phyloP scores from a whole-genome alignment of 345 rosid genomes.

The Balakata baccata region DNA sequence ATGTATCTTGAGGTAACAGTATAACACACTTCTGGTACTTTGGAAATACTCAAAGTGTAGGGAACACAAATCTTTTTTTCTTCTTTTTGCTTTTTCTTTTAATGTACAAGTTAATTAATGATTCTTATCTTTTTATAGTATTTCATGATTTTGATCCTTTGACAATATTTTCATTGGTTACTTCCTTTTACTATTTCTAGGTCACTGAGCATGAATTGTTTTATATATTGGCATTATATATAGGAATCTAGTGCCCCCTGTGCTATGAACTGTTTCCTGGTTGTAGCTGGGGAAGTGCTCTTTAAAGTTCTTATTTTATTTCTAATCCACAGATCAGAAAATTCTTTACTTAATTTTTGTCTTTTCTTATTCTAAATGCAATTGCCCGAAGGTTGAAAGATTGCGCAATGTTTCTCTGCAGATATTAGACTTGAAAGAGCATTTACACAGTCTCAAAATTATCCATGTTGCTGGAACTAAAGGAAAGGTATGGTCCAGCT shows the following conservation, averaged over 20 bases:
- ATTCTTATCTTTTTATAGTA: neutral
- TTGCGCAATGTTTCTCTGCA: conserved; percentile 24
- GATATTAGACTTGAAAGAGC: conserved; percentile 74
- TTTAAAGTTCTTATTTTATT: conserved; percentile 1
- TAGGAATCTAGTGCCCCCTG: neutral
- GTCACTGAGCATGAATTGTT: neutral
- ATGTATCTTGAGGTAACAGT: conserved; percentile 65
- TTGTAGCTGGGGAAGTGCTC: neutral
- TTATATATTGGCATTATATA: neutral
- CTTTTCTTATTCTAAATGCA: neutral
- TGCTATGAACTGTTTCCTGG: neutral
- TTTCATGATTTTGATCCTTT: neutral
- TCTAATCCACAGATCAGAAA: neutral
- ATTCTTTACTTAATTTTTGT: neutral
- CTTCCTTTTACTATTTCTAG: conserved; percentile 2
- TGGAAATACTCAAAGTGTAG: conserved; percentile 7
- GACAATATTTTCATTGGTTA: neutral
- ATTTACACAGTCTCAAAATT: conserved; percentile 50
- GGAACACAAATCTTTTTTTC: neutral
- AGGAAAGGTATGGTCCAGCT: conserved; percentile 60
- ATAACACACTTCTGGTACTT: neutral
- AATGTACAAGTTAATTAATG: neutral
- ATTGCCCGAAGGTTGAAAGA: conserved; percentile 5
- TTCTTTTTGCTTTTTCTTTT: neutral
- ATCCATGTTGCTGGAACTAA: conserved; percentile 94